Evolutionary conservation across 495 filamentous ascomycete species (phyloP), one percentile per base, ranked within the genome.

Genomic region (Chaetomium cochliodes): DNA sequence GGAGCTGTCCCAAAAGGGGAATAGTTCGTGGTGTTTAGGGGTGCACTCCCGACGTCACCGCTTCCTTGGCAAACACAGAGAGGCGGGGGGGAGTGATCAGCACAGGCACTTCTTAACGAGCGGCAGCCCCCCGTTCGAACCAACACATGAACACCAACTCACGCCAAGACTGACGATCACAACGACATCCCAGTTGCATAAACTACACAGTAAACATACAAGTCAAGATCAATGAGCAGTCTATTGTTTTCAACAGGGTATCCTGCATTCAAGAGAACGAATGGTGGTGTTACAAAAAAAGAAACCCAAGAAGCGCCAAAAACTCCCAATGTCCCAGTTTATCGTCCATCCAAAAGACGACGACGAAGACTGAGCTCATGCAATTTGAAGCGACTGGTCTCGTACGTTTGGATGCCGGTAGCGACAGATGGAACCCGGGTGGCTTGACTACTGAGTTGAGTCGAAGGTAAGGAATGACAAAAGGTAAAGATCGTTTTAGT

Each of bases 41-140:
- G 3, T 18, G 41, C 18, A n/a, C 49, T 9, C 28, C 26, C 26
- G 58, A 60, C 58, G 58, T 60, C 58, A 60, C 46, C 4, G 58
- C 9, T 12, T 60, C n/a, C 58, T 37, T 50, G 58, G 33, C 37
- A 44, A 25, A 54, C 33, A 44, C 22, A 16, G 22, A 26, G 6
- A 25, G 1, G 22, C 22, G 49, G 44, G 44, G 44, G 16, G 15
- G 2, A 25, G 9, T 26, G 49, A 51, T 37, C 33, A 12, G 33
- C 33, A 37, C 33, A 37, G 33, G 33, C 33, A 37, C 11, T 7
- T 1, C 1, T 12, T 11, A 37, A 37, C 9, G 5, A 37, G 33
- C 33, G 33, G 33, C 33, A 37, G 33, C 22, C 25, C 25, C 20
- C n/a, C 5, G 18, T 44, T 44, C 41, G 13, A 44, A 18, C 16